Conservation (phyloP, 1,284 basidiomycete genomes). For the Trichosporon ovoides region DNA sequence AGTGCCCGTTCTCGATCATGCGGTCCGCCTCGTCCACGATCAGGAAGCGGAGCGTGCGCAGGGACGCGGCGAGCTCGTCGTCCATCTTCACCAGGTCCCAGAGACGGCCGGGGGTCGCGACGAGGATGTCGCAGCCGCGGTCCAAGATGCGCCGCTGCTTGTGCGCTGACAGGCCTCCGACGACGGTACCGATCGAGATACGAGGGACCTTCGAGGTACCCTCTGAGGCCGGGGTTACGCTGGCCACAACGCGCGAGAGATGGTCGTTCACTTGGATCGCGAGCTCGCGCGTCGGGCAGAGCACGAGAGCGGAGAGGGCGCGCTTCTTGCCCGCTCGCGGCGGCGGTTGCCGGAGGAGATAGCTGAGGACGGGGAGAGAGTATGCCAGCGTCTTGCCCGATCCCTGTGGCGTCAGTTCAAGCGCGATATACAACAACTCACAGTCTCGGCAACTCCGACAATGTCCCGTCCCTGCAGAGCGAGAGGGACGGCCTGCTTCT, state of each 20-base stretch:
- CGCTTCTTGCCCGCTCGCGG: slow-evolving; percentile 44
- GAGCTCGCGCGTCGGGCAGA: slow-evolving; percentile 91
- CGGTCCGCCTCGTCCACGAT: slow-evolving; percentile 98
- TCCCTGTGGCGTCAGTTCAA: slow-evolving; percentile 56
- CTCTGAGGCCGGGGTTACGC: slow-evolving; percentile 37
- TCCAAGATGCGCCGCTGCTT: slow-evolving; percentile 85
- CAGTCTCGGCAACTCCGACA: slow-evolving; percentile 86
- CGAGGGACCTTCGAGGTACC: slow-evolving; percentile 53
- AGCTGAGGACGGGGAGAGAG: slow-evolving; percentile 78
- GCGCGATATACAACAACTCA: slow-evolving; percentile 44
- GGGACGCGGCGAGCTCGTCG: slow-evolving; percentile 61
- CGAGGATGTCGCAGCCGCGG: slow-evolving; percentile 79
- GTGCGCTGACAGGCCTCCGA: slow-evolving; percentile 91
- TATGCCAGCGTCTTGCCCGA: slow-evolving; percentile 97
- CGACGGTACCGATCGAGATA: slow-evolving; percentile 79
- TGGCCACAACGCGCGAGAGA: slow-evolving; percentile 53
- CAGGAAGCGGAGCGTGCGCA: slow-evolving; percentile 68
- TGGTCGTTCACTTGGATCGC: slow-evolving; percentile 91
- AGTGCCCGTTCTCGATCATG: slow-evolving; percentile 97
- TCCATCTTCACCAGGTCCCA: slow-evolving; percentile 91
- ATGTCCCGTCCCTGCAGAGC: slow-evolving; percentile 66
- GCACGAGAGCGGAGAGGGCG: slow-evolving; percentile 66
- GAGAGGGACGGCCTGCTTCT: slow-evolving; percentile 64
- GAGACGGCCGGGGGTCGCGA: slow-evolving; percentile 92
- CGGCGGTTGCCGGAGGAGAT: slow-evolving; percentile 58